A percentile compares a stretch with the other conserved stretches of the same genome.
phyloP scores from a whole-genome alignment of 2,329 filamentous ascomycete species.

The Trichophyton rubrum region DNA sequence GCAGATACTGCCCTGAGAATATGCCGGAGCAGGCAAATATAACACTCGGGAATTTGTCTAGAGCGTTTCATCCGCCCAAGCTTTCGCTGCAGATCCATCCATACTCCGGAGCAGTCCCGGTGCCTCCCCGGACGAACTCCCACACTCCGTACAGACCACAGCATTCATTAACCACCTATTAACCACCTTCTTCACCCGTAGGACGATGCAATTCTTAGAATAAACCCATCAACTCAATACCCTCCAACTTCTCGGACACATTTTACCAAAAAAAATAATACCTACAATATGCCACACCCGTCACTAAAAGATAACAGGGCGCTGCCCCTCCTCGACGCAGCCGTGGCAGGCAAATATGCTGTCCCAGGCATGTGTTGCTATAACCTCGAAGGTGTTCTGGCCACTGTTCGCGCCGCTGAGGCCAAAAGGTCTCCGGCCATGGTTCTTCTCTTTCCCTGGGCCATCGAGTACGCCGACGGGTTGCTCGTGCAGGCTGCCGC shows the following conservation, averaged over 20 bases:
- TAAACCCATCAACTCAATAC: not conserved
- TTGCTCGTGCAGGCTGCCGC: conserved; percentile 45
- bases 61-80: not conserved
- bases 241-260: not conserved
- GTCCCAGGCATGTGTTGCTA: conserved; percentile 53
- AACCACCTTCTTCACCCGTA: not conserved
- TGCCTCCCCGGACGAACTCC: not conserved
- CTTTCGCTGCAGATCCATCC: not conserved
- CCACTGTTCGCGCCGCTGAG: conserved; percentile 56
- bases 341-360: conserved; percentile 44
- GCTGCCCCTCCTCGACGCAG: conserved; percentile 46
- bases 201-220: not conserved
- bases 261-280: not conserved
- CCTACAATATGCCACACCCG: not conserved
- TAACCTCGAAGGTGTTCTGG: conserved; percentile 59
- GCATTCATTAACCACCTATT: not conserved
- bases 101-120: not conserved
- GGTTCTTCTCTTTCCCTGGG: conserved; percentile 65
- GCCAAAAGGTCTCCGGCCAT: conserved; percentile 54
- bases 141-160: not conserved
- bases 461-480: conserved; percentile 51
- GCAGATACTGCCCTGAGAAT: no score
- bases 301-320: conserved; percentile 39
- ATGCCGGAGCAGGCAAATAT: no score
- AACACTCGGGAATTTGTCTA: not conserved